Percentiles rank a stretch among this genome's conserved stretches.
Conservation (phyloP, 1,284 basidiomycete genomes). For the Rhodotorula glutinis region DNA sequence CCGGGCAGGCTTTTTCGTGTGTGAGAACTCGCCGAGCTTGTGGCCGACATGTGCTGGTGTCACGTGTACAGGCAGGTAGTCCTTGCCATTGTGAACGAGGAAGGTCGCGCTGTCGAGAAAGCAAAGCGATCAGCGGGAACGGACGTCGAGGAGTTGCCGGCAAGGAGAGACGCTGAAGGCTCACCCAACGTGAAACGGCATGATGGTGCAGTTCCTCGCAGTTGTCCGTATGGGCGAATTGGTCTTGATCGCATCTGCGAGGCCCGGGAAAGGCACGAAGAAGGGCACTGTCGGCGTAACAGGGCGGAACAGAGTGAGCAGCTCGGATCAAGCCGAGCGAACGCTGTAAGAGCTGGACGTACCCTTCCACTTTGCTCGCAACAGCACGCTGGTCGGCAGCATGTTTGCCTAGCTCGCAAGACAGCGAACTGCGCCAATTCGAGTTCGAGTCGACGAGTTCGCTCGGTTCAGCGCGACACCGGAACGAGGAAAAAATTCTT, state of each 20-base stretch:
- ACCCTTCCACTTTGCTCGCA: conserved; percentile 37
- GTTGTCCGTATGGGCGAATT: conserved; percentile 85
- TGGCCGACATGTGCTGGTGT: conserved; percentile 99
- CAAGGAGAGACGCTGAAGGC: neutral
- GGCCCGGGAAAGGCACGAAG: conserved; percentile 89
- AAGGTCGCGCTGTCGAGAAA: conserved; percentile 33
- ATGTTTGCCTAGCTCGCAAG: neutral
- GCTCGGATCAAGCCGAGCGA: neutral
- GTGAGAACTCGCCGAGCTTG: conserved; percentile 91
- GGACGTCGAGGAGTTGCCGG: no score
- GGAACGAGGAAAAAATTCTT: no score
- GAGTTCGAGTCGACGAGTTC: no score
- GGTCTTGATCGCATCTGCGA: conserved; percentile 75
- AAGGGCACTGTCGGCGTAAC: conserved; percentile 68
- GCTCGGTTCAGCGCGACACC: no score
- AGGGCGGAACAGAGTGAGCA: neutral
- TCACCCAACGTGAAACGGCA: conserved; percentile 88
- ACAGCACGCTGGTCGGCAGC: conserved; percentile 9
- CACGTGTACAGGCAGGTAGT: conserved; percentile 78
- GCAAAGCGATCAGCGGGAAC: neutral
- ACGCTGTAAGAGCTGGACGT: neutral
- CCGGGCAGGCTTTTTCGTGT: conserved; percentile 42
- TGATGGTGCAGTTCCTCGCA: conserved; percentile 83
- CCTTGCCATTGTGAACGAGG: conserved; percentile 89
- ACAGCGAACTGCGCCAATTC: no score